A percentile compares a stretch with the other conserved stretches of the same genome.
Conservation (phyloP, 768 basidiomycete species). For the Lentinula sp. region DNA sequence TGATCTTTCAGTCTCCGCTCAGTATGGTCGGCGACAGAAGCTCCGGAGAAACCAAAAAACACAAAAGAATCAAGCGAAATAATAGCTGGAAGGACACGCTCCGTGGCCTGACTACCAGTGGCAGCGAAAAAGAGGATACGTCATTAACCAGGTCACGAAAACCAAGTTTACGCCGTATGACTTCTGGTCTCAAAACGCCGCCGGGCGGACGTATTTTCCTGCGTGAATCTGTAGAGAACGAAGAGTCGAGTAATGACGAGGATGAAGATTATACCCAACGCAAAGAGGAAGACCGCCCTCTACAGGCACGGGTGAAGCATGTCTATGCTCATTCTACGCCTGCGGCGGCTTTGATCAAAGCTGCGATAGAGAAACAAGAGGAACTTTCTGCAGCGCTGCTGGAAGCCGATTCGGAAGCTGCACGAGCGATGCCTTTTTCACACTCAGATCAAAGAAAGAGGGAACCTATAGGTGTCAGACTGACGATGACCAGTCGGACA, state of each 20-base stretch:
- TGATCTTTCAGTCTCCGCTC: slow-evolving; percentile 58
- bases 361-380: slow-evolving; percentile 43
- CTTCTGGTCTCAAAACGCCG: slow-evolving; percentile 23
- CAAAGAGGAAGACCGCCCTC: slow-evolving; percentile 68
- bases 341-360: slow-evolving; percentile 26
- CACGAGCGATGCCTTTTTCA: slow-evolving; percentile 25
- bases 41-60: slow-evolving; percentile 21
- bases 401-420: slow-evolving; percentile 43
- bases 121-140: slow-evolving; percentile 26
- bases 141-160: slow-evolving; percentile 7
- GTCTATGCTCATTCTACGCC: slow-evolving; percentile 29
- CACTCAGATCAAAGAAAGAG: slow-evolving; percentile 26
- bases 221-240: slow-evolving; percentile 41
- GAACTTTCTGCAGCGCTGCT: slow-evolving; percentile 45
- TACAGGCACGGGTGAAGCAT: slow-evolving; percentile 68
- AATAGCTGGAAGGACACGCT: slow-evolving; percentile 59
- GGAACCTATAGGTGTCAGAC: slow-evolving; percentile 73
- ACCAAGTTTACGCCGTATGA: slow-evolving; percentile 16
- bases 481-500: slow-evolving; percentile 94
- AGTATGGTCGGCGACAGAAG: slow-evolving; percentile 81
- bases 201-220: slow-evolving; percentile 13
- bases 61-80: slow-evolving; percentile 46
- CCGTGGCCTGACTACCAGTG: slow-evolving; percentile 40
- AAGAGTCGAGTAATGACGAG: slow-evolving; percentile 44
- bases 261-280: slow-evolving; percentile 39